Evolutionary conservation across 768 basidiomycete species (phyloP).

Genomic region (Cystobasidium ongulense): DNA sequence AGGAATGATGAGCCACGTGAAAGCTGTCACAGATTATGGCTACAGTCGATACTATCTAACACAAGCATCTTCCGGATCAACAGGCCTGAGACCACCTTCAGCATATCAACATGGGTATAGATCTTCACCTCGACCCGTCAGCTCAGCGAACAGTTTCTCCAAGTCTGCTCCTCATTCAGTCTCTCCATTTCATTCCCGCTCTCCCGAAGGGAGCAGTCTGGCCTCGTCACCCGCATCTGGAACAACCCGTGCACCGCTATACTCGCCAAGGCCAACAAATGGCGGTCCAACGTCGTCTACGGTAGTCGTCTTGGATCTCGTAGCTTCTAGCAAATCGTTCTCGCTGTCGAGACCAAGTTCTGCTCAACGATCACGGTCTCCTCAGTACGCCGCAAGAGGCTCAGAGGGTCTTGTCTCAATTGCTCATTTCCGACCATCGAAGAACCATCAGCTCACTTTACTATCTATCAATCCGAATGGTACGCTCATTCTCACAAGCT

Average conservation of each 20-base stretch:
- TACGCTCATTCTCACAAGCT: conserved; percentile 30
- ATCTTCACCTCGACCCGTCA: neutral
- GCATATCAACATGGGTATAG: neutral
- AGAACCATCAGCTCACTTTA: conserved; percentile 31
- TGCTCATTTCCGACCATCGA: conserved; percentile 38
- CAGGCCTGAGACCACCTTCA: neutral
- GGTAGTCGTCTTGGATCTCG: conserved; percentile 37
- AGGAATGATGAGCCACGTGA: conserved; percentile 36
- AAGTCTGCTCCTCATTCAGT: conserved; percentile 34
- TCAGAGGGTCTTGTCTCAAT: neutral
- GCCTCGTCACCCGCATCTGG: neutral
- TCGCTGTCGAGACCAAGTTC: neutral
- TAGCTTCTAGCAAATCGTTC: neutral
- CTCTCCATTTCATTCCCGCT: neutral
- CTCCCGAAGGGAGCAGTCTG: conserved; percentile 1
- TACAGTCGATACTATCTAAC: conserved; percentile 10
- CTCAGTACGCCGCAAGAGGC: neutral
- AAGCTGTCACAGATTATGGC: conserved; percentile 34
- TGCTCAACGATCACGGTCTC: neutral
- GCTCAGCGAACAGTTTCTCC: conserved; percentile 7
- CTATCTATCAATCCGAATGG: conserved; percentile 38
- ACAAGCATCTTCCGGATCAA: conserved; percentile 20
- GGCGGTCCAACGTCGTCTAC: neutral
- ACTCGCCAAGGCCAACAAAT: neutral
- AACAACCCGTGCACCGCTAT: neutral